phyloP scores from a whole-genome alignment of 306 rosid genomes.

The Casuarina cunninghamiana region DNA sequence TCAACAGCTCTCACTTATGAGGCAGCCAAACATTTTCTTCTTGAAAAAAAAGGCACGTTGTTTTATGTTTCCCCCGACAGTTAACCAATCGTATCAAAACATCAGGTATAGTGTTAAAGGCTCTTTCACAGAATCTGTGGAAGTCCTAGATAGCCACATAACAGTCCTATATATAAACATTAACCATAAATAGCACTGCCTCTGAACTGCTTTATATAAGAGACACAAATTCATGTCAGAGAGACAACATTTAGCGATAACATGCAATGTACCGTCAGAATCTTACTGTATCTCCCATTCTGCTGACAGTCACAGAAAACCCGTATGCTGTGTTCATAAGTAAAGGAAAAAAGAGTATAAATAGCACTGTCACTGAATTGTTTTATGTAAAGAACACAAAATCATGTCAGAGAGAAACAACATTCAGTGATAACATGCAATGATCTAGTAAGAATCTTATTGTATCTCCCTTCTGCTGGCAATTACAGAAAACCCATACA shows the following conservation, averaged over 20 bases:
- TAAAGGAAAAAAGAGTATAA: background rate
- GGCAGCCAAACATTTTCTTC: background rate
- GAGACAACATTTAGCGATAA: background rate
- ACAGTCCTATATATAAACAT: background rate
- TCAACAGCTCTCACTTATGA: background rate
- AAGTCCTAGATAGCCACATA: background rate
- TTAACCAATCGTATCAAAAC: background rate
- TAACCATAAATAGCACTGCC: background rate
- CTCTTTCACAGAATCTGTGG: background rate
- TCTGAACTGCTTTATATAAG: background rate
- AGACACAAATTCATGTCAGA: background rate
- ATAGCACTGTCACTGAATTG: background rate
- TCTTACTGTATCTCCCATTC: background rate
- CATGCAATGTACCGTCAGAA: background rate
- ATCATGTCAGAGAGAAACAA: background rate
- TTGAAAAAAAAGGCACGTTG: background rate
- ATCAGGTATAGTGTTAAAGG: background rate
- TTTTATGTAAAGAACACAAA: background rate
- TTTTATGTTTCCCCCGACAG: background rate
- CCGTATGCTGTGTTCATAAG: background rate
- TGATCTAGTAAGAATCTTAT: background rate
- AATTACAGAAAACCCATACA: background rate
- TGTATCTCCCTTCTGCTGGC: slow-evolving; percentile 10
- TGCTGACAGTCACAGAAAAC: slow-evolving; percentile 11
- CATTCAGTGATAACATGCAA: background rate